phyloP scores from a whole-genome alignment of 2,329 filamentous ascomycete genomes.

The Thielaviopsis musarum region DNA sequence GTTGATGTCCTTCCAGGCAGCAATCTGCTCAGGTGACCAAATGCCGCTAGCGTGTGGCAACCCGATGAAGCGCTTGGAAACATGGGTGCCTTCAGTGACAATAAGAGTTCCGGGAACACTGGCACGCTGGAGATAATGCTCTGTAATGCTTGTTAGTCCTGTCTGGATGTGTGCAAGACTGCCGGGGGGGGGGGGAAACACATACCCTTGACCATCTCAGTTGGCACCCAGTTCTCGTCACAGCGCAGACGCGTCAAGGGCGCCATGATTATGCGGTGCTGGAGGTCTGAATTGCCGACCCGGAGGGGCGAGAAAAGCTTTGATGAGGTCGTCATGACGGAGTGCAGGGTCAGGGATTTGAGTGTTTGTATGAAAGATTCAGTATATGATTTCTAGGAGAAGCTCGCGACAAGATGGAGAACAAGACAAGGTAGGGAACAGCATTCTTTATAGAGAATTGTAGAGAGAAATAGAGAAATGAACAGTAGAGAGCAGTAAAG shows the following conservation, averaged over 20 bases:
- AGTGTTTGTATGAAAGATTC: background rate
- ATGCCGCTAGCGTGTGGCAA: conserved; percentile 37
- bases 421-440: no score
- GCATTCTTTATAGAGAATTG: background rate
- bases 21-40: conserved; percentile 37
- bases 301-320: conserved; percentile 27
- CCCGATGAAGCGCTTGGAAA: conserved; percentile 20
- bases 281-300: conserved; percentile 23
- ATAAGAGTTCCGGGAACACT: conserved; percentile 25
- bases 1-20: conserved; percentile 42
- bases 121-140: conserved; percentile 30
- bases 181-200: no score
- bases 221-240: conserved; percentile 21
- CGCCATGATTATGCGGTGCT: conserved; percentile 34
- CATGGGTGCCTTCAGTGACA: conserved; percentile 29
- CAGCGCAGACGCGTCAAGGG: conserved; percentile 39
- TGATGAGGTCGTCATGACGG: conserved; percentile 9
- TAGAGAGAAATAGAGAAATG: background rate
- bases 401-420: background rate
- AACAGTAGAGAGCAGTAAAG: no score
- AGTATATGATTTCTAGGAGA: background rate
- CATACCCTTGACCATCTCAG: conserved; percentile 21
- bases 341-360: background rate
- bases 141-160: conserved; percentile 13
- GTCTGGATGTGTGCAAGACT: background rate